These are phyloP conservation scores for Candida anglica DNA, from an alignment of 805 yeast species.

Conservation along the genomic window DNA sequence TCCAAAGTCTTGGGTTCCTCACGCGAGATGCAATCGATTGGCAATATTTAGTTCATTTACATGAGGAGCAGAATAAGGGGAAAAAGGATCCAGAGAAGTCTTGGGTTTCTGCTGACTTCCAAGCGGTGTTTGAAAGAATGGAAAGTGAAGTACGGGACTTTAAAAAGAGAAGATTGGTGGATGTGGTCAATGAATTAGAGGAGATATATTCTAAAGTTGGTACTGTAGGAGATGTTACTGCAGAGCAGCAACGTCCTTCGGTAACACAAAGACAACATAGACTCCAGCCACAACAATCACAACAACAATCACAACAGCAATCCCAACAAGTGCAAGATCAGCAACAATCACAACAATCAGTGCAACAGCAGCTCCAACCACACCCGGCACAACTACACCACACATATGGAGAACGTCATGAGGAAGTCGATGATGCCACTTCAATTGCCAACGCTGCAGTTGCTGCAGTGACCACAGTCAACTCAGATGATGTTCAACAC, in stretches of 20 bases:
- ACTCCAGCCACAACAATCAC: not conserved
- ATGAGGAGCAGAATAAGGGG: constrained; percentile 19
- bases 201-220: constrained; percentile 2
- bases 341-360: too few relatives aligned
- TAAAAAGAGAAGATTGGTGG: constrained; percentile 7
- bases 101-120: constrained; percentile 63
- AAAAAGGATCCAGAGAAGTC: constrained; percentile 4
- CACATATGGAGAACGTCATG: not conserved
- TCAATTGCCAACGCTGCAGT: constrained; percentile 36
- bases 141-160: constrained; percentile 46
- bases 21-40: constrained; percentile 29
- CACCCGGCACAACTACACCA: not conserved
- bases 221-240: too few relatives aligned
- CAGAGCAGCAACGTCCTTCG: too few relatives aligned
- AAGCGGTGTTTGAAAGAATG: constrained; percentile 59
- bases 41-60: constrained; percentile 26
- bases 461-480: constrained; percentile 29
- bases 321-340: too few relatives aligned
- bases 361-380: too few relatives aligned
- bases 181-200: constrained; percentile 3
- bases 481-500: constrained; percentile 24
- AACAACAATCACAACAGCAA: too few relatives aligned
- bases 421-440: constrained; percentile 21
- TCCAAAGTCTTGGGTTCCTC: constrained; percentile 22
- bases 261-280: not conserved